Evolutionary conservation across 164 flowering plant genomes (phyloP), one percentile per base, ranked within the genome.

Genomic region (Magnolia officinalis): DNA sequence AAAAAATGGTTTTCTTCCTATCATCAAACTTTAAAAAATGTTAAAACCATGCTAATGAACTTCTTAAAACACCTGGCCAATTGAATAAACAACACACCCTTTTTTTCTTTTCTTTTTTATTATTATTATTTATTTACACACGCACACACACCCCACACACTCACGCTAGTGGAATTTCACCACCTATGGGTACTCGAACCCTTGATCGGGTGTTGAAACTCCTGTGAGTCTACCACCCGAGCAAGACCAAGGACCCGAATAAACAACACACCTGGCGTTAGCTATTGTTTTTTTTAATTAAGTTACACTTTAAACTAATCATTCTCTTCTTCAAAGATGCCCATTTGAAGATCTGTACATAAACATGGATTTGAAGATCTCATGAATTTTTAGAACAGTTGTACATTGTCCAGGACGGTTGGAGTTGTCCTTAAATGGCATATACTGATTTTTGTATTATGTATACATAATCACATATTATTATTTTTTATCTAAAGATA

Each of bases 271-370:
- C 37, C 61, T 72, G 72, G 49, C 65, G 1, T 72, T 66, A 24
- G 37, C 3, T 19, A 24, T 50, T 58, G 23, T 13, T 13, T 72
- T 70, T 23, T 70, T 55, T 37, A 2, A 72, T 50, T 50, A 72
- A 55, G 50, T 0, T 14, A 21, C 16, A 19, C 20, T 23, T 7
- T 55, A 52, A 72, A 72, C 74, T 72, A 72, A 70, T 8, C 63
- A 72, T 72, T 72, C 29, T 52, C 74, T 55, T 21, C 50, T 14
- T 8, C 16, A 26, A 58, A 55, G 74, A 72, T 72, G 65, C 74
- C 50, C 21, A 26, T 21, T 16, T 58, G 29, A 58, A 72, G 50
- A 72, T 72, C 74, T 72, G 11, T n/a, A 24, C 21, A 29, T 10
- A 4, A 37, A 37, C 71, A 37, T 29, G 50, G 4, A n/a, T 5